Evolutionary conservation across 352 stramenopile genomes (phyloP), one percentile per base, ranked within the genome.

Genomic region (Phytophthora cryptogea): DNA sequence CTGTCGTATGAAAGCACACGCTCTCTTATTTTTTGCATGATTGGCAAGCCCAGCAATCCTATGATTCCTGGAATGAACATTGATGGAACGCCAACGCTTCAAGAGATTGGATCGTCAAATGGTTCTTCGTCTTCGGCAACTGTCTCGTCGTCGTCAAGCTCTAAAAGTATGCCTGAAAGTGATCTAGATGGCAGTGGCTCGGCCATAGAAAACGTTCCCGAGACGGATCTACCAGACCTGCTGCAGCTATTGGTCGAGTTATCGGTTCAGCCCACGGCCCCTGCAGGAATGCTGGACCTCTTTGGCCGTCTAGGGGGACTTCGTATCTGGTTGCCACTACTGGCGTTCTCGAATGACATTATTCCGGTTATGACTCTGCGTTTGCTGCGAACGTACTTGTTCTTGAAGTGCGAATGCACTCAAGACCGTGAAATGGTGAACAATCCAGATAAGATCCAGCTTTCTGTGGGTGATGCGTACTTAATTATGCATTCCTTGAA

Each of bases 21-120:
- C 1, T 83, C 82, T 23, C 65, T 94, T 28, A 90, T 94, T 17
- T 94, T 91, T 52, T 90, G 85, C 54, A 94, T 94, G 85, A 90
- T 94, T 47, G 83, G 85, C 6, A 94, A 94, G 42, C 76, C 83
- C 30, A 89, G 82, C 30, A 87, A 88, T 27, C 78, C 79, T 11
- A 88, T 87, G 76, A 72, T 85, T 14, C 73, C 75, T 13, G 75
- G 75, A 46, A 69, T 84, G 45, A 84, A 86, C 26, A 78, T 83
- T 41, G 81, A 90, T 59, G 81, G 78, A 32, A 86, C 78, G 5
- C 76, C 78, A 6, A 66, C 56, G 4, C 52, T 83, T 9, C 76
- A 86, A 47, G 81, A 86, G n/a, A 63, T 72, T 54, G 74, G 76
- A 27, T 41, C 64, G 4, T 53, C 68, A 28, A 74, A 59, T 58